Evolutionary conservation across 2,329 filamentous ascomycete species (phyloP).

Genomic region (Aspergillus novoparasiticus): DNA sequence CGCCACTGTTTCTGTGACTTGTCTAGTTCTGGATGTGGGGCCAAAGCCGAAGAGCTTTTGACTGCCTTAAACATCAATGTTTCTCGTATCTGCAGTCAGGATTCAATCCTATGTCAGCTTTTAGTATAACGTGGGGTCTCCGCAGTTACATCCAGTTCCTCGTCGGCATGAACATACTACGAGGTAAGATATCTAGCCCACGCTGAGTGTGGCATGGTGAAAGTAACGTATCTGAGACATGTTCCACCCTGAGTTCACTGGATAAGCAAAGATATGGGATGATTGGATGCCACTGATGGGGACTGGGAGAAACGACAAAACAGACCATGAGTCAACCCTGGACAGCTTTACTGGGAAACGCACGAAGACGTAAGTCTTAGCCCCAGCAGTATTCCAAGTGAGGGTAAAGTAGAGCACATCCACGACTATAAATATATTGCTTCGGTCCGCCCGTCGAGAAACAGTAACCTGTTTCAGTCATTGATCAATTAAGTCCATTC

Average conservation of each 20-base stretch:
- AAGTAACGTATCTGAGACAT: neutral
- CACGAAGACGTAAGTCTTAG: neutral
- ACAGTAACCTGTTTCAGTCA: neutral
- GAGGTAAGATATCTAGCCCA: neutral
- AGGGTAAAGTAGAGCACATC: too few species aligned
- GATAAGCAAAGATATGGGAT: neutral
- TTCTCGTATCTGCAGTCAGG: neutral
- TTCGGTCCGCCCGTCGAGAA: neutral
- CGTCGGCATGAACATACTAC: neutral
- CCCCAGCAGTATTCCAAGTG: neutral
- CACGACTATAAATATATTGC: neutral
- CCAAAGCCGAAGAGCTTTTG: neutral
- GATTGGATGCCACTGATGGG: neutral
- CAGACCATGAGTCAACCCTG: neutral
- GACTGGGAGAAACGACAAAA: neutral
- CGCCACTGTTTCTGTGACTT: neutral
- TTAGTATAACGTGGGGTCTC: neutral
- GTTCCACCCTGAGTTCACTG: neutral
- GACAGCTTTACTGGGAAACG: neutral
- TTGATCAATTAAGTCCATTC: neutral
- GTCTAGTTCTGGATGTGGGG: neutral
- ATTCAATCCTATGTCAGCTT: neutral
- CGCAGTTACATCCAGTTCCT: too few species aligned
- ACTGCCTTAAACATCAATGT: neutral
- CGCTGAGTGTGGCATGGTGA: neutral